Base-by-base conservation (phyloP, 2,329 filamentous ascomycete genomes). In the Ustulina deusta region DNA sequence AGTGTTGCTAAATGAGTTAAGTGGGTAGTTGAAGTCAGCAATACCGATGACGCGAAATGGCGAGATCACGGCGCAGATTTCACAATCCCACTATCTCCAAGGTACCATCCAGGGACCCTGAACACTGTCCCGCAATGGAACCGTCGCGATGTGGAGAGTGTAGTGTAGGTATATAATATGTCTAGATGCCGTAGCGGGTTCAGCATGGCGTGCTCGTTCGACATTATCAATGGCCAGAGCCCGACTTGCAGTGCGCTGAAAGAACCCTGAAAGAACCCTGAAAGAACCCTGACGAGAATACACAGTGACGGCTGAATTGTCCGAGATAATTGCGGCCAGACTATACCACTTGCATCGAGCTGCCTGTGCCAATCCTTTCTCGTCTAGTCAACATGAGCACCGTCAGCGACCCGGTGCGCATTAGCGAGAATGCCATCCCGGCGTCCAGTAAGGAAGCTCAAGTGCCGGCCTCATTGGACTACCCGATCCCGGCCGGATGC, bases 401-500 rank as follows among this genome's bases (percentile, higher is more conserved):
- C 38, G 64, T 67, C 42, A 46, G 25, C 25, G 61, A 61, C 46
- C 65, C 61, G n/a, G 6, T 68, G 22, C 46, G 32, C 29, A 63
- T 62, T 27, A 34, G 38, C 64, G 54, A 46, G 54, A 54, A 56
- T 55, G 68, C 55, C 38, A 66, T 68, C 32, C 62, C 44, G 55
- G 54, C 65, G 22, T 59, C 54, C 27, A 68, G 65, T 54, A 70
- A 70, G n/a, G 68, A 68, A 46, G 58, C 61, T 34, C 40, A 70
- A 20, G 25, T 60, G 5, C 42, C 61, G n/a, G 42, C n/a, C 11
- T 22, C 52, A 7, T 58, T 70, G 54, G 52, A 69, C 3, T 82
- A 81, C 61, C 61, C 73, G 2, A 69, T 80, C 1, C 82, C 83
- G 1, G 20, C 61, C 60, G 83, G 84, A n/a, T 65, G 84, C 32